Evolutionary conservation across 2,329 filamentous ascomycete species (phyloP), one percentile per base, ranked within the genome.

Genomic region (Bipolaris cookei): DNA sequence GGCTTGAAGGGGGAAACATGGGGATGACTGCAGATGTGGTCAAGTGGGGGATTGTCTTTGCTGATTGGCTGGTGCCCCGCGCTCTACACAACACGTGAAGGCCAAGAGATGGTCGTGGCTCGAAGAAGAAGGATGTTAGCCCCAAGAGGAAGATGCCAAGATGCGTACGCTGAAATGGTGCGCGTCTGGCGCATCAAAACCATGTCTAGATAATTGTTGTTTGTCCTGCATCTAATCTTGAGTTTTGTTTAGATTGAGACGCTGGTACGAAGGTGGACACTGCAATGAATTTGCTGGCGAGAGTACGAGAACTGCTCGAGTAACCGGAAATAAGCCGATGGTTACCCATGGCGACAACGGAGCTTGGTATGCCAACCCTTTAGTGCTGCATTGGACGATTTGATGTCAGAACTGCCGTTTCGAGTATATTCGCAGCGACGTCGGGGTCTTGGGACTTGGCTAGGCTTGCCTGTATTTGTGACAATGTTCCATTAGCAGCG

Each of bases 331-430:
- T 57, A 66, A 63, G 60, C 37, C 37, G 41, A 37, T 42, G 54
- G 47, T 51, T 51, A 54, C 45, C 57, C 61, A 58, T 65, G 64
- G 28, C 68, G 60, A 68, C 58, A 64, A 61, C 61, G 60, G 63
- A 32, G 64, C 63, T 71, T 67, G 65, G 63, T 62, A 63, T 72
- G 67, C 72, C 72, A 75, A 75, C 61, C 68, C 71, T 71, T 70
- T 75, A 75, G 72, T 70, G 72, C 71, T 54, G 63, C 57, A 41
- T 70, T 72, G 67, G 39, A 75, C 59, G 56, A 51, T 49, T 56
- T 59, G 52, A 41, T 61, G 34, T 42, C 18, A 56, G 63, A 52
- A 30, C 65, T 71, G 35, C 70, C 69, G 61, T 62, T 66, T 72
- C 57, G 58, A 68, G 70, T 51, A 71, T 66, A 55, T 63, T 49